Evolutionary conservation across 192 early-diverging fungal genomes (phyloP).

Genomic region (Piromyces finnis): DNA sequence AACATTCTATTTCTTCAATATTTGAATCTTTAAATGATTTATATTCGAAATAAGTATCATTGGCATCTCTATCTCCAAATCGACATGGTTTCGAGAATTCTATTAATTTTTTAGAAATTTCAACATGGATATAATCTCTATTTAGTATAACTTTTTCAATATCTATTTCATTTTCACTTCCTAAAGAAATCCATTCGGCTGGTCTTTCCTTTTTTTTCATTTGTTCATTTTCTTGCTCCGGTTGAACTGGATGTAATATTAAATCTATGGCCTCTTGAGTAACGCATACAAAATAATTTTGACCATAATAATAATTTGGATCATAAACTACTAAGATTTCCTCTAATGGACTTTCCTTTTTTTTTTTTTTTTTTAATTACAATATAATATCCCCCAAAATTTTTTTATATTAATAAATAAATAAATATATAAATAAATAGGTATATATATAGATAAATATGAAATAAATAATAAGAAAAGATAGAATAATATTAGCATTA

Average conservation of each 20-base stretch:
- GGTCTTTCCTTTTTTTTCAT: conserved; percentile 6
- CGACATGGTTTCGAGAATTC: conserved; percentile 23
- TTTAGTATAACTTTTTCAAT: conserved; percentile 19
- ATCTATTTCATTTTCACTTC: conserved; percentile 45
- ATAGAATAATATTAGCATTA: too few relatives aligned
- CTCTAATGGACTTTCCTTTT: conserved; percentile 29
- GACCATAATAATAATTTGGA: conserved; percentile 29
- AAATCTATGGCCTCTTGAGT: conserved; percentile 15
- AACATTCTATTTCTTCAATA: conserved; percentile 22
- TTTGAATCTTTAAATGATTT: conserved; percentile 25
- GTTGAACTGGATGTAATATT: conserved; percentile 10
- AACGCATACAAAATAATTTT: conserved; percentile 34
- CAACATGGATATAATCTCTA: conserved; percentile 19
- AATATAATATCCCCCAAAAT: too few relatives aligned
- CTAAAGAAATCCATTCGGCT: conserved; percentile 24
- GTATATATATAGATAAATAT: too few relatives aligned
- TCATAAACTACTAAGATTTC: conserved; percentile 35
- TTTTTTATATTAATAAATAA: too few relatives aligned
- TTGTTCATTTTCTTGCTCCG: conserved; percentile 2
- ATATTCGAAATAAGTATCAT: conserved; percentile 24
- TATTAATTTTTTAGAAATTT: conserved; percentile 16
- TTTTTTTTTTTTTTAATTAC: not conserved
- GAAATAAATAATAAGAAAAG: too few relatives aligned
- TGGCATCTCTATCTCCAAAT: conserved; percentile 30
- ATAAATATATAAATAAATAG: too few relatives aligned